Percentiles rank a stretch among this genome's conserved stretches.
phyloP scores from a whole-genome alignment of 306 rosid genomes.

The Mimosa pudica region DNA sequence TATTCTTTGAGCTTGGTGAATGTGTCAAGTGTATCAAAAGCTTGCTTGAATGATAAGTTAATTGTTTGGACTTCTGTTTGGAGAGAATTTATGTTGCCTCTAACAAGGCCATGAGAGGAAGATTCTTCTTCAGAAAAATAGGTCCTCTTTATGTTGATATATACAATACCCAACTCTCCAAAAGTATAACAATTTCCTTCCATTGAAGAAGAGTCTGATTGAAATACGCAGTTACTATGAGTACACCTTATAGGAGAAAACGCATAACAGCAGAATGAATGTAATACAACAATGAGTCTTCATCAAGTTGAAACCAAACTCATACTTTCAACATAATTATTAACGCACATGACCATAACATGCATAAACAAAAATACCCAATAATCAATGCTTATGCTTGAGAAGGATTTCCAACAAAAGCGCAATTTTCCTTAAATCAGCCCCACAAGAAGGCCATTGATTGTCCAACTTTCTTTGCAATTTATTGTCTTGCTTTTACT shows the following conservation, averaged over 20 bases:
- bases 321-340: too few species aligned
- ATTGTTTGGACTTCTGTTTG: background rate
- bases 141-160: too few species aligned
- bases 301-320: too few species aligned
- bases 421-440: background rate
- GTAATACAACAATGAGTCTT: too few species aligned
- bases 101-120: background rate
- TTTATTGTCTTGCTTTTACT: background rate
- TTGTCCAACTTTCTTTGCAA: background rate
- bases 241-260: too few species aligned
- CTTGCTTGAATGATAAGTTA: background rate
- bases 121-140: background rate
- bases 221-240: too few species aligned
- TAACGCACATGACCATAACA: too few species aligned
- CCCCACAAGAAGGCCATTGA: background rate
- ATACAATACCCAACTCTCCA: too few species aligned
- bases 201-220: too few species aligned
- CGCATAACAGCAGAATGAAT: too few species aligned
- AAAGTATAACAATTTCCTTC: too few species aligned
- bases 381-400: background rate
- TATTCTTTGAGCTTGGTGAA: background rate
- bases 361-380: background rate
- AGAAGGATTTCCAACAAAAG: background rate
- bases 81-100: background rate
- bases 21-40: background rate